These are phyloP conservation scores for Fusarium nodosum DNA, from an alignment of 2,329 filamentous ascomycete genomes.

Conservation along the genomic window DNA sequence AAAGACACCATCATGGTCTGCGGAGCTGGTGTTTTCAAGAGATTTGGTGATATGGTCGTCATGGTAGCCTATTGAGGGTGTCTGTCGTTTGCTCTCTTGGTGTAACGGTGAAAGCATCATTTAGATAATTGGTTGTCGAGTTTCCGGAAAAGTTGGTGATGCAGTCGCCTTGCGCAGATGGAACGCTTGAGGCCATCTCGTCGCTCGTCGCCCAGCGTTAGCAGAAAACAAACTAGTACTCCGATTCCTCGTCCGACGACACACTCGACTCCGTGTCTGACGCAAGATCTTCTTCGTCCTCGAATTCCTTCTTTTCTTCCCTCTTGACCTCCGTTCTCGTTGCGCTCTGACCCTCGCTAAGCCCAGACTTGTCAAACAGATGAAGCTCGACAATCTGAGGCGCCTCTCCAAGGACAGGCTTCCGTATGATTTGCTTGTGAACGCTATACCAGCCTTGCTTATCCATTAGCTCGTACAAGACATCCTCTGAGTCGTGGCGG, in stretches of 20 bases:
- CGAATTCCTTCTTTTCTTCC: constrained; percentile 4
- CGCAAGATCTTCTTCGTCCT: neutral
- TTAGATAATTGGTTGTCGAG: constrained; percentile 40
- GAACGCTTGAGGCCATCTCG: constrained; percentile 33
- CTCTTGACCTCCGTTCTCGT: constrained; percentile 5
- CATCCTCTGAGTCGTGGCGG: constrained; percentile 66
- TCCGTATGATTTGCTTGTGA: constrained; percentile 58
- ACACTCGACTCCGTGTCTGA: neutral
- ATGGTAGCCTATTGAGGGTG: constrained; percentile 10
- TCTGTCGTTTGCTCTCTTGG: neutral
- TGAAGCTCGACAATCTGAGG: constrained; percentile 66
- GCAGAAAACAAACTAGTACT: constrained; percentile 20
- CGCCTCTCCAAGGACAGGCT: constrained; percentile 62
- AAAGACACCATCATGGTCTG: constrained; percentile 33
- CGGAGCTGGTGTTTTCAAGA: constrained; percentile 14
- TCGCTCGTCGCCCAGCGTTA: constrained; percentile 10
- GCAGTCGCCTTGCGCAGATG: constrained; percentile 31
- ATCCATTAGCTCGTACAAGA: constrained; percentile 63
- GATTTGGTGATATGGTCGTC: neutral
- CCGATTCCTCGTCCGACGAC: constrained; percentile 1
- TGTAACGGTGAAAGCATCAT: constrained; percentile 29
- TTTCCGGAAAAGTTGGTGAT: constrained; percentile 10
- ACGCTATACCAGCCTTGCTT: constrained; percentile 60
- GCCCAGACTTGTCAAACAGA: constrained; percentile 59
- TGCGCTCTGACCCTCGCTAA: constrained; percentile 39